Evolutionary conservation across 2,329 filamentous ascomycete genomes (phyloP), one percentile per base, ranked within the genome.

Genomic region (Colletotrichum sp.): DNA sequence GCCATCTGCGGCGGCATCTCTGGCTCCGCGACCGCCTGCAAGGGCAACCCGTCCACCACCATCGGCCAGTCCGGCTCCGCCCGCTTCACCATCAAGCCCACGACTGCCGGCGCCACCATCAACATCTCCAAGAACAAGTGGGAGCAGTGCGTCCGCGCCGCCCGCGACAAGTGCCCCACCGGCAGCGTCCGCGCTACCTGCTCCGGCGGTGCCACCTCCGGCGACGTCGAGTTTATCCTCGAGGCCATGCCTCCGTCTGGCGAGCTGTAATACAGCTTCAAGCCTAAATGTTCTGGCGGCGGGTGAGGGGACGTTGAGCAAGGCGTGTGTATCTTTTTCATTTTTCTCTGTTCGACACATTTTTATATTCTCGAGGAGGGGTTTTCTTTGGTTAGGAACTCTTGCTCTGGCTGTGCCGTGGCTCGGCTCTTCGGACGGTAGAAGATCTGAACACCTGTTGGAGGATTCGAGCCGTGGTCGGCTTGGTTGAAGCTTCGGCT

Each of bases 81-180:
- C 9, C 81, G 85, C 75, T 91, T 92, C 81, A 84, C 81, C 5
- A 84, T 91, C 18, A 85, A 82, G 30, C 84, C 87, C 2, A 83
- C 84, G 18, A 82, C 82, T 3, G 72, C 79, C 2, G 89, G 88
- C 12, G 85, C 87, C 26, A 88, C 86, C 18, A 90, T 92, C 81
- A 88, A 88, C 82, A 85, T 91, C 76, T 86, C 85, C 63, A 91
- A 90, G 83, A 85, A 85, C 24, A 83, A 86, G 28, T 90, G 90
- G 89, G 88, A 91, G 81, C 84, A 86, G 67, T 91, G 90, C 80
- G 86, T 91, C 68, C 85, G 88, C 55, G 90, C 90, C 18, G 90
- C 89, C 65, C 81, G 87, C 72, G 86, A 88, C 74, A 85, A 86
- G 62, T 90, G 89, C 80, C 88, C 88, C 24, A 88, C 86, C 9